Percentiles rank a stretch among this genome's conserved stretches.
These are phyloP conservation scores for Cladosporium cucumerinum DNA, from an alignment of 2,329 filamentous ascomycete genomes.

Conservation along the genomic window DNA sequence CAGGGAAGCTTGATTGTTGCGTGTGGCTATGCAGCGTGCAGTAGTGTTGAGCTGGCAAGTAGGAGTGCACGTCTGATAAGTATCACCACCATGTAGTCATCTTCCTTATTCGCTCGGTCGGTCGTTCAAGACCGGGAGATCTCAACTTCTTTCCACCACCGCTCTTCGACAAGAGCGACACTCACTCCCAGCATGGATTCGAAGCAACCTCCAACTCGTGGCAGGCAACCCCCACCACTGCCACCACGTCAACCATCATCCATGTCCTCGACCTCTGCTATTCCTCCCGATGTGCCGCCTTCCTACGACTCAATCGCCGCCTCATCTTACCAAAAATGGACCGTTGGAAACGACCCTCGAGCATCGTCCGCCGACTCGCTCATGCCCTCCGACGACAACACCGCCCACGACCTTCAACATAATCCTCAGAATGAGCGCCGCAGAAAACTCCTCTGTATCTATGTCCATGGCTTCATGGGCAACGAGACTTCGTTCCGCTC, in stretches of 20 bases:
- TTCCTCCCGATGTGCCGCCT: slow-evolving; percentile 9
- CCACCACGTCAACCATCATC: slow-evolving; percentile 11
- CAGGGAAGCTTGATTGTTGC: neutral
- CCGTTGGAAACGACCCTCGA: slow-evolving; percentile 38
- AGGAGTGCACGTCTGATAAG: neutral
- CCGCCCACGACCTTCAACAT: slow-evolving; percentile 30
- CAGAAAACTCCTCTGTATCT: slow-evolving; percentile 68
- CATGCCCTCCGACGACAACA: slow-evolving; percentile 35
- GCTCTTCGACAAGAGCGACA: neutral
- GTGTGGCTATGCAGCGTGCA: slow-evolving; percentile 1
- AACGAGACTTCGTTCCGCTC: slow-evolving; percentile 82
- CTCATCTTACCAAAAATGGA: slow-evolving; percentile 6
- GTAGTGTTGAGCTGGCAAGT: slow-evolving; percentile 6
- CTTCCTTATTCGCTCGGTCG: neutral
- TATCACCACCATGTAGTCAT: slow-evolving; percentile 3
- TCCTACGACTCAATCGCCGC: slow-evolving; percentile 14
- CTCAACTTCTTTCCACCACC: neutral
- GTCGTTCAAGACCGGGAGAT: neutral
- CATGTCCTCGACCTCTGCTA: slow-evolving; percentile 2
- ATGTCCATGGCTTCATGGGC: slow-evolving; percentile 88
- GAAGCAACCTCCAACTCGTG: slow-evolving; percentile 1
- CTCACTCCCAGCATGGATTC: slow-evolving; percentile 3
- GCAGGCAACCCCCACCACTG: slow-evolving; percentile 15
- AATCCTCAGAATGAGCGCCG: slow-evolving; percentile 21
- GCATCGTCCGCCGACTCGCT: slow-evolving; percentile 47